phyloP scores from a whole-genome alignment of 2,329 filamentous ascomycete genomes.

The Pseudocercospora cruenta region DNA sequence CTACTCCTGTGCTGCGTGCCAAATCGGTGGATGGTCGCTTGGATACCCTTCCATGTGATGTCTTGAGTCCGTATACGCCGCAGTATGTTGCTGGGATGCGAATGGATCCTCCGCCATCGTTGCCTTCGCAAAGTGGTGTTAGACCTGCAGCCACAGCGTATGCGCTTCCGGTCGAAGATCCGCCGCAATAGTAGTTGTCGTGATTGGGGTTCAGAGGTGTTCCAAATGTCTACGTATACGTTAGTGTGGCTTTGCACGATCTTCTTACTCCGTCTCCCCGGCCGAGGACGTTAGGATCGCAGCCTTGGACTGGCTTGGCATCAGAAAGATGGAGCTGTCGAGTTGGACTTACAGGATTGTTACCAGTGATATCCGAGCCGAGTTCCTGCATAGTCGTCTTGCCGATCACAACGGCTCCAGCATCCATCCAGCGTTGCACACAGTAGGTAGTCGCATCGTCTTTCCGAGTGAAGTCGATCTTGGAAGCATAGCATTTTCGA shows the following conservation, averaged over 20 bases:
- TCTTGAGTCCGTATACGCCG: conserved; percentile 80
- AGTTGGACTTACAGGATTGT: conserved; percentile 60
- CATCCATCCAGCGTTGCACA: conserved; percentile 70
- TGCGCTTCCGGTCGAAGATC: conserved; percentile 76
- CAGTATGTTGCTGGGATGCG: conserved; percentile 76
- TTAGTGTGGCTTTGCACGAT: background rate
- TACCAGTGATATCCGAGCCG: conserved; percentile 73
- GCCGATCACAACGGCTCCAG: conserved; percentile 74
- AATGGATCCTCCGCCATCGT: conserved; percentile 74
- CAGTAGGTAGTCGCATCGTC: conserved; percentile 68
- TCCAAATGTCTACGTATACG: conserved; percentile 56
- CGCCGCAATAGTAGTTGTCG: conserved; percentile 74
- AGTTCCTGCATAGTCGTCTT: conserved; percentile 82
- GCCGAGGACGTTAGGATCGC: background rate
- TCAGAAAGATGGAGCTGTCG: background rate
- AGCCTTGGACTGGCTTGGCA: background rate
- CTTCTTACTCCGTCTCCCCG: background rate
- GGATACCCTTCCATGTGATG: conserved; percentile 71
- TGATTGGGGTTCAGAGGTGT: conserved; percentile 81
- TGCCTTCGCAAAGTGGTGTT: conserved; percentile 74
- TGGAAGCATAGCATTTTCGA: conserved; percentile 66
- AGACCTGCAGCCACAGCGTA: conserved; percentile 72
- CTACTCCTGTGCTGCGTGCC: conserved; percentile 66
- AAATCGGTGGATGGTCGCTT: conserved; percentile 61
- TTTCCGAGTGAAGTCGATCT: conserved; percentile 58